phyloP scores from a whole-genome alignment of 2,329 filamentous ascomycete species.

The Beauveria scarabaeidicola region DNA sequence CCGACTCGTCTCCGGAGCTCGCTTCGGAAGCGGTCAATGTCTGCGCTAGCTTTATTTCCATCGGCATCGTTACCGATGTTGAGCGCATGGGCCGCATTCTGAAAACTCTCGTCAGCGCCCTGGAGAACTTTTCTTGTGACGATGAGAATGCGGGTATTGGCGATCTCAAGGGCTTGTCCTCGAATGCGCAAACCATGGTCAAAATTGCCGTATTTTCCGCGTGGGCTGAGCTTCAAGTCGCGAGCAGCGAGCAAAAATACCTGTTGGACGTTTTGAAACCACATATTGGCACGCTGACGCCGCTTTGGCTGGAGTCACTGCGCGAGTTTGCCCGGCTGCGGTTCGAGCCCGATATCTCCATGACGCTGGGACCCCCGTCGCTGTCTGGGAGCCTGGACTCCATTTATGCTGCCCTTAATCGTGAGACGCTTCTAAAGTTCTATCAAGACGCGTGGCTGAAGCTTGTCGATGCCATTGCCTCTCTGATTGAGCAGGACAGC shows the following conservation, averaged over 20 bases:
- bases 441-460: constrained; percentile 98
- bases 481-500: constrained; percentile 93
- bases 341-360: constrained; percentile 96
- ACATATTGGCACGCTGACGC: constrained; percentile 81
- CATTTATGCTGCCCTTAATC: constrained; percentile 88
- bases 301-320: constrained; percentile 86
- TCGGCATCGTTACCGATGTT: constrained; percentile 92
- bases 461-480: constrained; percentile 93
- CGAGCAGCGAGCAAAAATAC: constrained; percentile 86
- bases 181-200: constrained; percentile 96
- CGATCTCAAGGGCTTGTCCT: constrained; percentile 83
- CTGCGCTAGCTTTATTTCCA: constrained; percentile 95
- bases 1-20: constrained; percentile 89
- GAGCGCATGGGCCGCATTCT: constrained; percentile 98
- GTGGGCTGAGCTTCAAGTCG: constrained; percentile 94
- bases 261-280: constrained; percentile 81
- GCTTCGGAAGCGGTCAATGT: constrained; percentile 95
- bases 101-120: constrained; percentile 79
- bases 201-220: constrained; percentile 95
- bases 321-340: constrained; percentile 86
- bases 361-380: constrained; percentile 72
- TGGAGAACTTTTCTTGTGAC: constrained; percentile 85
- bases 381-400: constrained; percentile 82
- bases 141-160: constrained; percentile 79
- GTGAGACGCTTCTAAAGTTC: constrained; percentile 87